phyloP scores from a whole-genome alignment of 1,139 yeast genomes.

The Blastobotrys arbuscula region DNA sequence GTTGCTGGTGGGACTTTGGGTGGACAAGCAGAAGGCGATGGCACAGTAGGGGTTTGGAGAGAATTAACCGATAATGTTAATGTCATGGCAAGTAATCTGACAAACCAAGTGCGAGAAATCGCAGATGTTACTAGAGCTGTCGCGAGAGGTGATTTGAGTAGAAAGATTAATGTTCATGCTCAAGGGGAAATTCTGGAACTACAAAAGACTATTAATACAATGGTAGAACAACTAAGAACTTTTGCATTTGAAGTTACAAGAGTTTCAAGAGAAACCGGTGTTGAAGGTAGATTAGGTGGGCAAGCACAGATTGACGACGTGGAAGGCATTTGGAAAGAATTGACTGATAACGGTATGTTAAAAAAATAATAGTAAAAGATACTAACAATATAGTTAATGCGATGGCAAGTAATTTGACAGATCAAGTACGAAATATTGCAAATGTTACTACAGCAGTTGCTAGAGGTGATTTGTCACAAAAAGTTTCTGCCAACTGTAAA shows the following conservation, averaged over 20 bases:
- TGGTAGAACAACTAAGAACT: conserved; percentile 84
- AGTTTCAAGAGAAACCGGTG: conserved; percentile 87
- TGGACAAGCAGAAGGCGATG: conserved; percentile 80
- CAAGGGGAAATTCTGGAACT: conserved; percentile 77
- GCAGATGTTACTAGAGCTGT: conserved; percentile 86
- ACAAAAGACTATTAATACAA: conserved; percentile 73
- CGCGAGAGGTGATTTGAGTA: conserved; percentile 70
- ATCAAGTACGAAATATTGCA: conserved; percentile 84
- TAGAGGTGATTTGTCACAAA: conserved; percentile 79
- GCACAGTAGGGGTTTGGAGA: conserved; percentile 83
- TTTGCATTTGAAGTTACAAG: conserved; percentile 86
- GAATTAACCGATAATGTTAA: conserved; percentile 78
- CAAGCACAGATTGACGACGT: conserved; percentile 81
- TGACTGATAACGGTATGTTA: conserved; percentile 61
- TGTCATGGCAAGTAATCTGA: conserved; percentile 79
- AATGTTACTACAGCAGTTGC: conserved; percentile 92
- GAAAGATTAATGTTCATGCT: conserved; percentile 76
- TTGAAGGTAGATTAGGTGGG: conserved; percentile 80
- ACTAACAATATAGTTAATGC: conserved; percentile 47
- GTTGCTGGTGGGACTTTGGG: conserved; percentile 87
- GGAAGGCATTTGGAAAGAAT: conserved; percentile 85
- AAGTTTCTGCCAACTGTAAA: conserved; percentile 83
- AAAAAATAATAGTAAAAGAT: conserved; percentile 3
- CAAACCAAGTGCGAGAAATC: conserved; percentile 78
- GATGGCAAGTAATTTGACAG: conserved; percentile 81